Evolutionary conservation across 805 yeast genomes (phyloP).

Genomic region (Ogataea polymorpha): DNA sequence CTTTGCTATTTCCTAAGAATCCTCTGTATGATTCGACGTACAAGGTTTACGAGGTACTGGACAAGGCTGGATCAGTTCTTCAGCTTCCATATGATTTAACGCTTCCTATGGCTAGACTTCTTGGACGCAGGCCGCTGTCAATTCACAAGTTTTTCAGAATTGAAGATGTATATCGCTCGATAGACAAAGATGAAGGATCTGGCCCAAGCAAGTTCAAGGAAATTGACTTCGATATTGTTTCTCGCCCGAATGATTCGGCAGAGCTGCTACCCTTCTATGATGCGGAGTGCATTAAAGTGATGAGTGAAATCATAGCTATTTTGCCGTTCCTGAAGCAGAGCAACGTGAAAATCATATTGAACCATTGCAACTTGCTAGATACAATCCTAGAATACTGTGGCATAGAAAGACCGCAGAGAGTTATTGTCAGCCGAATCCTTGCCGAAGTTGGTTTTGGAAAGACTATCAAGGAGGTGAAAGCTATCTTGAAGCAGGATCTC

Average conservation of each 20-base stretch:
- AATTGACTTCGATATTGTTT: slow-evolving; percentile 79
- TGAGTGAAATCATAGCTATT: slow-evolving; percentile 64
- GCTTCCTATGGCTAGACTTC: slow-evolving; percentile 80
- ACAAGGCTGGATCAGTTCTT: slow-evolving; percentile 80
- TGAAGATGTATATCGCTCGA: slow-evolving; percentile 79
- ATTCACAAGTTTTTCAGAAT: slow-evolving; percentile 65
- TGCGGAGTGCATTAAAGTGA: slow-evolving; percentile 83
- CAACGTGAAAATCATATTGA: slow-evolving; percentile 59
- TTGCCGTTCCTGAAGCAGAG: slow-evolving; percentile 66
- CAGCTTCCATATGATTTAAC: slow-evolving; percentile 89
- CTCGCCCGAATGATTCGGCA: slow-evolving; percentile 32
- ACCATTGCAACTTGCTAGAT: slow-evolving; percentile 78
- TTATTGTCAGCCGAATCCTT: slow-evolving; percentile 65
- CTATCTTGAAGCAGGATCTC: slow-evolving; percentile 53
- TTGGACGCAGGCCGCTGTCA: slow-evolving; percentile 60
- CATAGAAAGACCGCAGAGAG: slow-evolving; percentile 68
- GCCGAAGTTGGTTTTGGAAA: slow-evolving; percentile 74
- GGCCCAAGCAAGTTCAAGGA: slow-evolving; percentile 79
- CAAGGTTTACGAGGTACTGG: slow-evolving; percentile 75
- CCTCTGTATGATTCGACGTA: slow-evolving; percentile 64
- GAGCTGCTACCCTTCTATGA: slow-evolving; percentile 55
- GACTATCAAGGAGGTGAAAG: slow-evolving; percentile 54
- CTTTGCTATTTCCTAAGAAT: slow-evolving; percentile 77
- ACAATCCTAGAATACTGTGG: slow-evolving; percentile 79
- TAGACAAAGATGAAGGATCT: slow-evolving; percentile 52